Base-by-base conservation (phyloP, 768 basidiomycete genomes). In the Neoboletus brunneissimus region DNA sequence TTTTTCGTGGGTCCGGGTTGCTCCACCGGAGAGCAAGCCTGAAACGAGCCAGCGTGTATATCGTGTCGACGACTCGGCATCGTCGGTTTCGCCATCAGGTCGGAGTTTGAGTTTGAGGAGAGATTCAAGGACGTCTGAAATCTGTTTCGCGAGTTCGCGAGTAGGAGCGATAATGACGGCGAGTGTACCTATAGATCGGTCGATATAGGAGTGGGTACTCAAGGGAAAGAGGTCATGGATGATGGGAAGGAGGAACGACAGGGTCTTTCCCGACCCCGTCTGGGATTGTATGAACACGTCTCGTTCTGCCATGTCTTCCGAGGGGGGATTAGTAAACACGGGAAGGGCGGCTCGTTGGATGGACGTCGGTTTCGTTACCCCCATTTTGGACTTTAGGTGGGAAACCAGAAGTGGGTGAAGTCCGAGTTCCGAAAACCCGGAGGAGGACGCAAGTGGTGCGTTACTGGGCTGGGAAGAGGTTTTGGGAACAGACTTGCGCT, bases 211-310 rank as follows among this genome's bases (percentile, higher is more conserved):
- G n/a, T 86, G 80, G 13, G 86, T 84, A 54, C 91, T 89, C 48
- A 98, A 79, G 1, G 94, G 92, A 35, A 98, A 81, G 51, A 98
- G 87, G 70, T 96, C 94, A 59, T 98, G 92, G 43, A 98, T 82
- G 71, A 98, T 93, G 27, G 96, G 96, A 12, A 98, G 83, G 23
- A 98, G 82, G 76, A 91, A 98, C 4, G 94, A 83, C 23, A 98
- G 76, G 0, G 95, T 98, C 75, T 98, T 98, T 67, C 96, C 96
- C 0, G 95, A 98, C 53, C 96, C 96, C 10, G 96, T 98, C 70
- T 98, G 94, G 13, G 94, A 91, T 72, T 97, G 95, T 54, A 98
- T 91, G 72, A 97, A 95, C 15, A 90, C 83, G 72, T 96, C 94
- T 56, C 89, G 79, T 48, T 76, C 75, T 47, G 63, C 59, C 57